Base-by-base conservation (phyloP, 805 yeast genomes). In the Myxozyma neotropica region DNA sequence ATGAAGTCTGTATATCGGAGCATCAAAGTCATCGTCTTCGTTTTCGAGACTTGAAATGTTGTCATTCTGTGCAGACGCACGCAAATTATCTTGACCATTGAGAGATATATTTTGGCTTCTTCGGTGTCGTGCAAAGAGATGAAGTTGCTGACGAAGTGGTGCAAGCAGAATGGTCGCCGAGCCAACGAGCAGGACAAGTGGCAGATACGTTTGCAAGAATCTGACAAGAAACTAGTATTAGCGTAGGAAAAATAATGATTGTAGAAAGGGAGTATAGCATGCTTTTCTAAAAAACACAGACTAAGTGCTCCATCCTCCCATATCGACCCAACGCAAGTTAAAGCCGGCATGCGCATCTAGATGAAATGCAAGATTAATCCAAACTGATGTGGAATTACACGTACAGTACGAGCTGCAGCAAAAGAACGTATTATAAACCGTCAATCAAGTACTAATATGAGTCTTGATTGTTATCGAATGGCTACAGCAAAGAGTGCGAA, bases 221-320 rank as follows among this genome's bases (percentile, higher is more conserved):
- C 63, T 59, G 19, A 12, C 17, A n/a, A 7, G 12, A 23, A 17
- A 10, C n/a, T 27, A 13, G 24, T 33, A 50, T 31, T 48, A 17
- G 3, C 31, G 21, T 21, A 19, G 33, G 15, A 36, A 5, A 21
- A 13, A 5, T 15, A 23, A 4, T n/a, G 24, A 27, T 10, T 17
- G 12, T 24, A 27, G 10, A 24, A 17, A 24, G 2, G 21, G 27
- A 24, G 35, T 31, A 3, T 6, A 2, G 24, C 57, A 12, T 33
- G 48, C 62, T 31, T 43, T 31, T 58, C 55, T 3, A 17, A 3
- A 38, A 48, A 58, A 42, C 62, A 54, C 5, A 47, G 48, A 38
- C 36, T 58, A 23, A 53, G 24, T 10, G 29, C 43, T 2, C 50
- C 53, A 24, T 36, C 44, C 29, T 53, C 50, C 58, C 55, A 58